Evolutionary conservation across 2,329 filamentous ascomycete genomes (phyloP), one percentile per base, ranked within the genome.

Genomic region (Chrysoporthe cubensis): DNA sequence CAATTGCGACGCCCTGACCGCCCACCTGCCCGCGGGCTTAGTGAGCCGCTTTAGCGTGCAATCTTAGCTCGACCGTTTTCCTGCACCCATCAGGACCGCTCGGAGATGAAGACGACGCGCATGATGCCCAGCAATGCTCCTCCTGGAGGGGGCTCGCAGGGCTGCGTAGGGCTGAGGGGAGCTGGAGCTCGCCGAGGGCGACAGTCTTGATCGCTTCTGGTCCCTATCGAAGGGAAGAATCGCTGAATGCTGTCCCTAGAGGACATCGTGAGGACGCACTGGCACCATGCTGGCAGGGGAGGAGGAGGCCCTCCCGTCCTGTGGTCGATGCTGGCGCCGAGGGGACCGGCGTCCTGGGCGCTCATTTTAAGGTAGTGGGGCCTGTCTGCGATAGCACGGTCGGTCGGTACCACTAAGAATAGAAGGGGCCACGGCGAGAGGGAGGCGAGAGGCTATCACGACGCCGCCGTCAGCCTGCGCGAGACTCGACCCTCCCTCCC

Each of bases 331-430:
- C 44, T 48, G 32, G 14, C 1, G 52, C 32, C 52, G 11, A 56
- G 26, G 16, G 26, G 9, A 18, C 52, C 26, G 21, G 40, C 13
- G 4, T 21, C 34, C 8, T 14, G 6, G 34, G 16, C 57, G 21
- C 40, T 59, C 9, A 3, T 42, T 42, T 59, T 46, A 46, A 46
- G 26, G 58, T 48, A 61, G 58, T 61, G 58, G 58, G 42, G 4
- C 21, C 11, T 37, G 21, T 43, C 42, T 21, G 50, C 50, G 21
- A 60, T 60, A 60, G 40, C 57, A 43, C 34, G 40, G 42, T 5
- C 57, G 18, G n/a, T 5, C 57, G 3, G n/a, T 26, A 16, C 13
- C n/a, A 21, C 57, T 3, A 16, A 60, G 21, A 32, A 13, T 43
- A 26, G 57, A 60, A 43, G 57, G 32, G 13, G 50, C n/a, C 6